Conservation (phyloP, 2,329 filamentous ascomycete genomes). For the Ophiosphaerella herpotricha region DNA sequence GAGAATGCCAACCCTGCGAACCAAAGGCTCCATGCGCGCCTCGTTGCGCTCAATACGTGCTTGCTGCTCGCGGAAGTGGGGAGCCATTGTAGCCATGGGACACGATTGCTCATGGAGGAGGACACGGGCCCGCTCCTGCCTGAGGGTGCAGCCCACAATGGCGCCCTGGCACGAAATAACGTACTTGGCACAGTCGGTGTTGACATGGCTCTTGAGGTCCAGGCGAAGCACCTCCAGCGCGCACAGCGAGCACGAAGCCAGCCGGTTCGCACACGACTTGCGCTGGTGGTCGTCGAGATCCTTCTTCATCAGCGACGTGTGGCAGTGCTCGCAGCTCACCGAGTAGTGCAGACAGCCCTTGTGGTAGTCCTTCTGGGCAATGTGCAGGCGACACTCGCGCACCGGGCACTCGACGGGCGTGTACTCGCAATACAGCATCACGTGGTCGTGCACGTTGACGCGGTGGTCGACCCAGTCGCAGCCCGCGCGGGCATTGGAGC, state of each 20-base stretch:
- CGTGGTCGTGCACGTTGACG: slow-evolving; percentile 62
- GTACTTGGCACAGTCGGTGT: slow-evolving; percentile 49
- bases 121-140: slow-evolving; percentile 46
- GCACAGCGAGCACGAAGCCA: slow-evolving; percentile 51
- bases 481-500: slow-evolving; percentile 60
- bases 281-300: slow-evolving; percentile 58
- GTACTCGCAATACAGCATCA: slow-evolving; percentile 64
- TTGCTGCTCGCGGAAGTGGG: slow-evolving; percentile 50
- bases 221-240: slow-evolving; percentile 47
- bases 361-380: slow-evolving; percentile 60
- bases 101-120: slow-evolving; percentile 49
- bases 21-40: slow-evolving; percentile 48
- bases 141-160: slow-evolving; percentile 50
- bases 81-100: slow-evolving; percentile 53
- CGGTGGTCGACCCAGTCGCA: slow-evolving; percentile 60
- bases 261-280: slow-evolving; percentile 56
- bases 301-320: slow-evolving; percentile 58
- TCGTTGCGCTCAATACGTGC: slow-evolving; percentile 51
- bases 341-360: slow-evolving; percentile 60
- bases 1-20: slow-evolving; percentile 51
- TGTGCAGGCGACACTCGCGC: slow-evolving; percentile 55
- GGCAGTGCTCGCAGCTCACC: slow-evolving; percentile 59
- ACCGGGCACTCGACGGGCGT: slow-evolving; percentile 59
- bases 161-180: slow-evolving; percentile 51
- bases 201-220: slow-evolving; percentile 49